Percentiles rank a stretch among this genome's conserved stretches.
Evolutionary conservation across 2,329 filamentous ascomycete species (phyloP).

Genomic region (Pseudogymnoascus sp.): DNA sequence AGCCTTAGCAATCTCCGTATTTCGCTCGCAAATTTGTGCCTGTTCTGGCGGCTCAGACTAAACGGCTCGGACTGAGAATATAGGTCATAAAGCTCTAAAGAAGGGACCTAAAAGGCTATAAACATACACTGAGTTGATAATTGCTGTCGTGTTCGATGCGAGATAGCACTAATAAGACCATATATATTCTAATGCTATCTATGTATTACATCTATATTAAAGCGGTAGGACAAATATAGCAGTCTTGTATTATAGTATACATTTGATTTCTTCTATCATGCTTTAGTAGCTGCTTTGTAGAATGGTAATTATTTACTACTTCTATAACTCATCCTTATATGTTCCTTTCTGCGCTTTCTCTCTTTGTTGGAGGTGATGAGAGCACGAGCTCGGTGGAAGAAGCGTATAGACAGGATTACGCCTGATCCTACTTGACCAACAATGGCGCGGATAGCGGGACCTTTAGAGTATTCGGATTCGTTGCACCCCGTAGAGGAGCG

Average conservation of each 20-base stretch:
- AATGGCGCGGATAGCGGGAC: too few relatives aligned
- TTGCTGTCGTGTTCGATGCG: too few relatives aligned
- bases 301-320: slow-evolving; percentile 3
- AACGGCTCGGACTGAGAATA: neutral
- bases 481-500: neutral
- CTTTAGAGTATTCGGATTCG: too few relatives aligned
- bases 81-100: too few relatives aligned
- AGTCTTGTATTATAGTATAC: slow-evolving; percentile 3
- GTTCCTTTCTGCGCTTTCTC: neutral
- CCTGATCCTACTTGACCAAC: slow-evolving; percentile 22
- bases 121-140: too few relatives aligned
- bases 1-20: too few relatives aligned
- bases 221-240: neutral
- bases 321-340: slow-evolving; percentile 4
- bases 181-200: too few relatives aligned
- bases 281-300: neutral
- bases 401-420: slow-evolving; percentile 25
- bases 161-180: too few relatives aligned
- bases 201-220: too few relatives aligned
- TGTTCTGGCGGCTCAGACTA: neutral
- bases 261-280: slow-evolving; percentile 2
- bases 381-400: slow-evolving; percentile 27
- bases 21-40: neutral
- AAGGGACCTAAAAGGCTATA: too few relatives aligned
- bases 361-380: slow-evolving; percentile 13